A percentile compares a stretch with the other conserved stretches of the same genome.
Conservation (phyloP, 2,329 filamentous ascomycete genomes). For the Orbilia oligospora region DNA sequence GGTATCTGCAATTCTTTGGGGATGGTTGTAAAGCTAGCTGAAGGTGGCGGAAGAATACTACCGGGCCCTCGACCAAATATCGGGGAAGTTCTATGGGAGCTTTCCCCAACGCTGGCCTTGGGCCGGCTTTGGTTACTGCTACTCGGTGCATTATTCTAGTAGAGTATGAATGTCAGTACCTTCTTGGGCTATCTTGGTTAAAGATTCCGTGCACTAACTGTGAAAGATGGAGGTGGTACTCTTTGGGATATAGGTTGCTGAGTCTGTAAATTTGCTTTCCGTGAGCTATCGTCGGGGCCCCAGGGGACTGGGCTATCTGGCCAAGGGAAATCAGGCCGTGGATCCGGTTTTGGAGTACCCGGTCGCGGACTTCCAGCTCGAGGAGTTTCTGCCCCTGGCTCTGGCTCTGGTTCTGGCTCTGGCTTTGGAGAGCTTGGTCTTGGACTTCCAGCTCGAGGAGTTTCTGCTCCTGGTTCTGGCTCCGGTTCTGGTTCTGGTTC, state of each 20-base stretch:
- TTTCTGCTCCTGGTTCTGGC: background rate
- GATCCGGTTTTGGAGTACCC: background rate
- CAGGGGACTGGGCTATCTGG: background rate
- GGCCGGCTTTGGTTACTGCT: background rate
- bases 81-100: background rate
- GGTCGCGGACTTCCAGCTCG: background rate
- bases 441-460: background rate
- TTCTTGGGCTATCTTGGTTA: too few species aligned
- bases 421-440: background rate
- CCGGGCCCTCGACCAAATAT: background rate
- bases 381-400: background rate
- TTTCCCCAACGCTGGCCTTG: background rate
- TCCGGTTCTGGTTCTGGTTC: background rate
- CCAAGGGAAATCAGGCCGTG: background rate
- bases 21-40: slow-evolving; percentile 31
- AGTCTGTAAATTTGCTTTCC: background rate
- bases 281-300: background rate
- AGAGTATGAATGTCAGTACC: too few species aligned
- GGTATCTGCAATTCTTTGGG: slow-evolving; percentile 1
- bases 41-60: slow-evolving; percentile 3
- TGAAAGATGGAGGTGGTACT: background rate
- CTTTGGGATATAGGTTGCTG: background rate
- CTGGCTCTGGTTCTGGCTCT: background rate
- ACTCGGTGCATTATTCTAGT: background rate
- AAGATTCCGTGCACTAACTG: too few species aligned